phyloP scores from a whole-genome alignment of 768 basidiomycete genomes.

The Rhizopogon vinicolor region DNA sequence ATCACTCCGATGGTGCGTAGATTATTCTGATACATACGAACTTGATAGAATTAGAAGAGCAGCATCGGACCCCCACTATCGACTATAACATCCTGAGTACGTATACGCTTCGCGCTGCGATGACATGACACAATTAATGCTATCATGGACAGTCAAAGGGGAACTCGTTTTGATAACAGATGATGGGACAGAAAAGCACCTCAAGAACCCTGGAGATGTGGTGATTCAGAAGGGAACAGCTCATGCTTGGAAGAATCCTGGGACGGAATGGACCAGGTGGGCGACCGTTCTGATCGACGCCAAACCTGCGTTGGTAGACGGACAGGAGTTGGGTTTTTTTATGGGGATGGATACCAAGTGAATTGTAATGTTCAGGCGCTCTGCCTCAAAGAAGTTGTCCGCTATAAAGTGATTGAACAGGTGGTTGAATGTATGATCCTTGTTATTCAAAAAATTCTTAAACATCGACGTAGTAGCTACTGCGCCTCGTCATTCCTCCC shows the following conservation, averaged over 20 bases:
- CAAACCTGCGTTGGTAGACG: slow-evolving; percentile 45
- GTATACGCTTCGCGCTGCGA: slow-evolving; percentile 9
- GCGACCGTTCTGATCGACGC: slow-evolving; percentile 49
- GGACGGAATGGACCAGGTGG: slow-evolving; percentile 45
- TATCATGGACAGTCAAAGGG: slow-evolving; percentile 39
- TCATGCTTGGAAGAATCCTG: slow-evolving; percentile 60
- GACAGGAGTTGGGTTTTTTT: slow-evolving; percentile 31
- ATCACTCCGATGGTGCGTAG: slow-evolving; percentile 42
- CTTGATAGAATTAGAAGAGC: background rate
- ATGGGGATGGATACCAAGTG: slow-evolving; percentile 3
- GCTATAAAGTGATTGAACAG: background rate
- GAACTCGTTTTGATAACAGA: slow-evolving; percentile 52
- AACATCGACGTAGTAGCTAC: background rate
- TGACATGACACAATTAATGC: background rate
- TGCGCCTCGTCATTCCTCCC: background rate
- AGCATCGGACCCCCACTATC: slow-evolving; percentile 45
- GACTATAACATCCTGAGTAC: slow-evolving; percentile 59
- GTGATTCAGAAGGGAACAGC: slow-evolving; percentile 55
- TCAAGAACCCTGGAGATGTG: slow-evolving; percentile 52
- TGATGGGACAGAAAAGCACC: slow-evolving; percentile 47
- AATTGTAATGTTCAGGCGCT: background rate
- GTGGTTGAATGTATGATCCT: background rate
- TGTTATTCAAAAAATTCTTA: background rate
- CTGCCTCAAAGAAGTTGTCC: background rate
- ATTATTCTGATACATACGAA: background rate